Percentiles rank a stretch among this genome's conserved stretches.
phyloP scores from a whole-genome alignment of 176 grass and related monocot genomes.

The Bonia amplexicaulis region DNA sequence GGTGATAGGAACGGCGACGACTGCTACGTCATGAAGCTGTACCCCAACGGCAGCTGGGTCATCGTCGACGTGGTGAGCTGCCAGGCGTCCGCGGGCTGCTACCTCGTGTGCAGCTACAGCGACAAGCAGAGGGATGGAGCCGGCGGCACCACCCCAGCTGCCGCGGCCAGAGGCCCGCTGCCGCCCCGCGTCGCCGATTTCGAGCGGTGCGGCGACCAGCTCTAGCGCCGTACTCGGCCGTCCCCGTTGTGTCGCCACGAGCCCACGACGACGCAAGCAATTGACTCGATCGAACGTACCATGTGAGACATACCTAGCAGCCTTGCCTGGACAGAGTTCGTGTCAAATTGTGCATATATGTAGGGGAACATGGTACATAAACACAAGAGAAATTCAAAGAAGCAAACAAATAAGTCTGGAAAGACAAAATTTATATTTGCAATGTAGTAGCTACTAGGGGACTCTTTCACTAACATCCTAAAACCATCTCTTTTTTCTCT shows the following conservation, averaged over 20 bases:
- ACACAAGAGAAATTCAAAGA: background rate
- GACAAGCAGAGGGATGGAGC: background rate
- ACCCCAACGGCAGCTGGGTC: conserved; percentile 28
- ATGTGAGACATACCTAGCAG: background rate
- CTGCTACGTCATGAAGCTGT: conserved; percentile 47
- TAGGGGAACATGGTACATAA: background rate
- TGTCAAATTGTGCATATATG: too few relatives aligned
- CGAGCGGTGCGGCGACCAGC: conserved; percentile 32
- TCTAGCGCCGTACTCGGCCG: background rate
- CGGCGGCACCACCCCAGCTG: background rate
- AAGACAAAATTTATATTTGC: too few relatives aligned
- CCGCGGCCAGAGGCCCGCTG: background rate
- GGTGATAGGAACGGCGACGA: background rate
- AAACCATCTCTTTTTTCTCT: too few relatives aligned
- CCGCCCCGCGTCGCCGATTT: background rate
- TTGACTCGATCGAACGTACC: background rate
- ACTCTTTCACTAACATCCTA: too few relatives aligned
- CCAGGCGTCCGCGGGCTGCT: conserved; percentile 17
- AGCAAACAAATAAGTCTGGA: background rate
- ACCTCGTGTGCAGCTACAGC: conserved; percentile 20
- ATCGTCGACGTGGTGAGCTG: conserved; percentile 30
- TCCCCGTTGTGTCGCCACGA: background rate
- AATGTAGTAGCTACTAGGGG: too few relatives aligned
- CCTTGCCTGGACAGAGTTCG: too few relatives aligned
- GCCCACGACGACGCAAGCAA: background rate